Evolutionary conservation across 129 eudicot species (phyloP), one percentile per base, ranked within the genome.

Genomic region (Flaveria ramosissima): DNA sequence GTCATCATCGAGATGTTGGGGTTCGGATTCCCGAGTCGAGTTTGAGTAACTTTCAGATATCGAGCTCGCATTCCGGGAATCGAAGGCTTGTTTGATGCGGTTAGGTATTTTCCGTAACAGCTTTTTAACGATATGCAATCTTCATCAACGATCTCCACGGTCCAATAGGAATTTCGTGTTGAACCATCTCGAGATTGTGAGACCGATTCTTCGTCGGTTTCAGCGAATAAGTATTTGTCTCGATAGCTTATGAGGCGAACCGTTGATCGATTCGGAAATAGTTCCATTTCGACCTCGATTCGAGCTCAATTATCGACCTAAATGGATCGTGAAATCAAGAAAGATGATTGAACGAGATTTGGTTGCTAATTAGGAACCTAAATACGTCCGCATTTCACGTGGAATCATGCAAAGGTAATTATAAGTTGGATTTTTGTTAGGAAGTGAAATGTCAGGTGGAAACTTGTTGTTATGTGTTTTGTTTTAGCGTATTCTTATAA

Each of bases 21-120:
- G 51, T 71, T 61, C 5, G 57, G 16, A 17, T 60, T 70, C 21
- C 73, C 77, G 5, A 84, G 65, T 8, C 72, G 75, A 11, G 84
- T 82, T 67, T 85, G 89, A 10, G 85, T 65, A n/a, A 85, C 84
- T 67, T 77, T 75, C 46, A 74, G 45, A 60, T 72, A 73, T 39
- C 86, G 75, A 42, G 80, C 87, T 3, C 77, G 62, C 56, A 73
- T 79, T 43, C 86, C 85, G 0, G 89, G 92, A 19, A 88, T 62
- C 6, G 83, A 83, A 1, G 92, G 92, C 24, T 3, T 66, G 81
- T 84, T 74, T 0, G 89, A 77, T 27, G 92, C 92, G 2, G 92
- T 88, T 10, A 88, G 78, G 82, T 88, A 85, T 55, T 79, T 88
- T 9, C 88, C 92, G 11, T 72, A 83, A 51, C 89, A 83, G 67